Conservation (phyloP, 2,329 filamentous ascomycete genomes). For the Ambrosiella beaveri region DNA sequence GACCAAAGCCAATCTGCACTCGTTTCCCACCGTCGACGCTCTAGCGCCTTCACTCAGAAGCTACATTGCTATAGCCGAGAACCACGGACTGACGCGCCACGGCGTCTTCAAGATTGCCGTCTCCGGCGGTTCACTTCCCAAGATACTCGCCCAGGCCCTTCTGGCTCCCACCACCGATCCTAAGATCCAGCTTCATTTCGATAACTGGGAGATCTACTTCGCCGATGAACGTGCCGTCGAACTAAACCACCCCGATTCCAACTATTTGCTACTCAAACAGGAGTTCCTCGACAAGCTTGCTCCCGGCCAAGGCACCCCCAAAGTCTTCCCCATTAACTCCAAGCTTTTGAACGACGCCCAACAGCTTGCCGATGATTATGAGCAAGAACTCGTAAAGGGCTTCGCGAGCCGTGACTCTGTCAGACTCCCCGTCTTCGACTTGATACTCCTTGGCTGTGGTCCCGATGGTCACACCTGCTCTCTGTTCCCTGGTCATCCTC, state of each 20-base stretch:
- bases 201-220: constrained; percentile 96
- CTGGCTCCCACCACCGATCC: constrained; percentile 35
- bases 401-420: constrained; percentile 91
- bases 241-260: constrained; percentile 82
- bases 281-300: constrained; percentile 85
- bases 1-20: constrained; percentile 56
- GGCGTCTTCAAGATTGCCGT: constrained; percentile 77
- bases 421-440: constrained; percentile 84
- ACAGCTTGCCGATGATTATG: constrained; percentile 86
- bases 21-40: constrained; percentile 51
- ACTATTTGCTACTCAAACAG: constrained; percentile 73
- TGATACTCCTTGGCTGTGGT: constrained; percentile 81
- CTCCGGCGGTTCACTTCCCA: constrained; percentile 83
- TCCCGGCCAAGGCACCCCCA: constrained; percentile 43
- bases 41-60: constrained; percentile 63
- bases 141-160: constrained; percentile 70
- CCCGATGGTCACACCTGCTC: constrained; percentile 96
- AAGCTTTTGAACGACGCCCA: constrained; percentile 56
- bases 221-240: constrained; percentile 93
- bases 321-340: constrained; percentile 61
- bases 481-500: constrained; percentile 75
- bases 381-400: constrained; percentile 65
- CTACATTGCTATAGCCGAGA: constrained; percentile 71
- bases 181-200: constrained; percentile 54
- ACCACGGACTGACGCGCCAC: constrained; percentile 63